Conservation (phyloP, 202 grass and related monocot genomes). For the Eragrostis tef region DNA sequence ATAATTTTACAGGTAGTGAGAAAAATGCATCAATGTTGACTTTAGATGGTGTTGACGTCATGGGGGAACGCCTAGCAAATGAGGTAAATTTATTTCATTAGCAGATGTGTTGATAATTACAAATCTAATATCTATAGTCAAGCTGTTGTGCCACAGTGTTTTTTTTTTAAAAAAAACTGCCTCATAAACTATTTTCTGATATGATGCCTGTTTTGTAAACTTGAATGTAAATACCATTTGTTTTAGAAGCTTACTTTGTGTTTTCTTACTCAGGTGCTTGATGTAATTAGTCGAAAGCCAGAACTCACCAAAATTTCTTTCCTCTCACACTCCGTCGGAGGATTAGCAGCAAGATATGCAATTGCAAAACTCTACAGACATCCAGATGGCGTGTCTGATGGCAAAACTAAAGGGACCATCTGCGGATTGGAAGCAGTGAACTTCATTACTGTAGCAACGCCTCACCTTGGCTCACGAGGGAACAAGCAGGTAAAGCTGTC, state of each 20-base stretch:
- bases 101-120: constrained; percentile 3
- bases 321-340: constrained; percentile 86
- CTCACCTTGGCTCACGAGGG: constrained; percentile 92
- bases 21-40: constrained; percentile 72
- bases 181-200: neutral
- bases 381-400: constrained; percentile 26
- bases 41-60: constrained; percentile 77
- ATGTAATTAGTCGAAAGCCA: constrained; percentile 63
- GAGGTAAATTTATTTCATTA: constrained; percentile 50
- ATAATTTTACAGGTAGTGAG: constrained; percentile 72
- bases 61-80: constrained; percentile 78
- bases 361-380: constrained; percentile 75
- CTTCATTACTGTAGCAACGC: constrained; percentile 87
- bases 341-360: constrained; percentile 87
- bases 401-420: constrained; percentile 55
- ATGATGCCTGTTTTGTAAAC: neutral
- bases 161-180: neutral
- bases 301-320: constrained; percentile 85
- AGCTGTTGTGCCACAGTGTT: constrained; percentile 5
- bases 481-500: constrained; percentile 69
- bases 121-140: constrained; percentile 11
- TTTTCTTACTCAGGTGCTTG: constrained; percentile 60
- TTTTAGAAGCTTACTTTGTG: constrained; percentile 12
- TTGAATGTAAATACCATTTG: neutral
- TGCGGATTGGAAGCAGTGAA: constrained; percentile 77